Base-by-base conservation (phyloP, 108 stramenopile genomes). In the Skeletonema potamos region DNA sequence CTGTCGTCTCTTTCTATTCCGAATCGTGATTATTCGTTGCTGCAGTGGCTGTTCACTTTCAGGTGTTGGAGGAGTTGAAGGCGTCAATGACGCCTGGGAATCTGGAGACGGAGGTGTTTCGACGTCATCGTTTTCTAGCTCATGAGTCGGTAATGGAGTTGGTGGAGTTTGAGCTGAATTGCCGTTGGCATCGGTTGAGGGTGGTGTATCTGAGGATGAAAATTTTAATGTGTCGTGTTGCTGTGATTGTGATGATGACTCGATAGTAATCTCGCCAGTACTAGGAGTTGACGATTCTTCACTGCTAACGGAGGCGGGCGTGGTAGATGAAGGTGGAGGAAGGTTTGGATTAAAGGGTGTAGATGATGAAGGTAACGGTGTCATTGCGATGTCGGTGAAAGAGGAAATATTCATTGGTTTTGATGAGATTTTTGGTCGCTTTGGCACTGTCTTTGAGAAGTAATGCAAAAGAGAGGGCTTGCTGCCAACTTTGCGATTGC, bases 21-120 rank as follows among this genome's bases (percentile, higher is more conserved):
- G 39, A 2, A n/a, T 41, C 2, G 4, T 15, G n/a, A 4, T n/a
- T 41, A 3, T 13, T 36, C 1, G 34, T n/a, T 41, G 39, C n/a
- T 32, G 30, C 30, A 6, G 34, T n/a, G 15, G 39, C n/a, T 32
- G 30, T 6, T 41, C 39, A n/a, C 39, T 34, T 17, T 69, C 68
- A 26, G 68, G 68, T 8, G 68, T 69, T 27, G 57, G 68, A 58
- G 68, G 68, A 56, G 68, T 36, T 56, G 20, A 36, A 58, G 57
- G 57, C 20, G 57, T 69, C 9, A 33, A 39, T 20, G 57, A 27
- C 27, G 13, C 30, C 6, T 69, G 17, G 6, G 56, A 17, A 56
- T 69, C 68, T 15, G 55, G 55, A 5, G 68, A 58, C 6, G 68
- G 68, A 37, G 68, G 68, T 24, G 68, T 69, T 28, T 69, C 57